Percentiles rank a stretch among this genome's conserved stretches.
phyloP scores from a whole-genome alignment of 2,329 filamentous ascomycete species.

The Huntiella moniliformis region DNA sequence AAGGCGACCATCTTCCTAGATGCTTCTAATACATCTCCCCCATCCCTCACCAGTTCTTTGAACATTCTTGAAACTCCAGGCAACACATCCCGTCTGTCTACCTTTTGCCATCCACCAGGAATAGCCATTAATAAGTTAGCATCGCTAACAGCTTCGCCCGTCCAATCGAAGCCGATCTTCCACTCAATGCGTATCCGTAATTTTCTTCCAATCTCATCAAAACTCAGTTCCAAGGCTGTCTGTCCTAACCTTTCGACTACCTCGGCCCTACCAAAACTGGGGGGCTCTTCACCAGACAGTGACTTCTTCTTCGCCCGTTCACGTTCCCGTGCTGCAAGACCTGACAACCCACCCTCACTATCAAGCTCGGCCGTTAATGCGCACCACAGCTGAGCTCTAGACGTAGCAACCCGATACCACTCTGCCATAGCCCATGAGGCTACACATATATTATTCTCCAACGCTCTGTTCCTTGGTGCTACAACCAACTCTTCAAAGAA shows the following conservation, averaged over 20 bases:
- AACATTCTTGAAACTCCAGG: conserved; percentile 42
- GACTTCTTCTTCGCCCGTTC: conserved; percentile 17
- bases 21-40: conserved; percentile 35
- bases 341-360: conserved; percentile 9
- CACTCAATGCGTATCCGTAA: conserved; percentile 28
- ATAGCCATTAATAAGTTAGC: conserved; percentile 32
- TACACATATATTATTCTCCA: conserved; percentile 38
- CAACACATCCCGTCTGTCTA: conserved; percentile 36
- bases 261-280: conserved; percentile 2
- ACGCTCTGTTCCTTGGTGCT: conserved; percentile 20
- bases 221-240: conserved; percentile 17
- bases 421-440: conserved; percentile 49
- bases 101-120: conserved; percentile 34
- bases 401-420: conserved; percentile 43
- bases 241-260: background rate
- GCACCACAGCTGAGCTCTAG: conserved; percentile 45
- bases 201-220: conserved; percentile 18
- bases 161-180: conserved; percentile 52
- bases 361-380: conserved; percentile 30
- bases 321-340: conserved; percentile 16
- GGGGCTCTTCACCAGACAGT: conserved; percentile 9
- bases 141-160: conserved; percentile 46
- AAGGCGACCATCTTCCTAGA: conserved; percentile 42
- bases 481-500: background rate
- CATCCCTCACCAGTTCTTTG: conserved; percentile 34